Conservation (phyloP, 192 early-diverging fungal species). For the Podila horticola region DNA sequence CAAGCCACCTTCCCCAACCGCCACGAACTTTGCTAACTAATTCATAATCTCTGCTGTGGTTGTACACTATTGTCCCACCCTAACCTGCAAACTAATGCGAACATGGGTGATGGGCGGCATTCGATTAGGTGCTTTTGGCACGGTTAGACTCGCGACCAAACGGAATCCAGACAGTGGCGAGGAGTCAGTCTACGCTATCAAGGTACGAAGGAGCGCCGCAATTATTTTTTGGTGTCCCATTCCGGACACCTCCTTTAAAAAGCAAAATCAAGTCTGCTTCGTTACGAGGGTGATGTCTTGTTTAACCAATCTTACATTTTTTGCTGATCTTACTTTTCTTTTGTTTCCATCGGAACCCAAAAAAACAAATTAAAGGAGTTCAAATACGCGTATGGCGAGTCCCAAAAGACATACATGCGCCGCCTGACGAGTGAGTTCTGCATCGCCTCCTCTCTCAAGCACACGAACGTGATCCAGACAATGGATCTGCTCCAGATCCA, state of each 20-base stretch:
- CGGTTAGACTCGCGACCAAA: conserved; percentile 8
- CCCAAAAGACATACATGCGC: conserved; percentile 57
- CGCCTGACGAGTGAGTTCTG: conserved; percentile 79
- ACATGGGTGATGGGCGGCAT: neutral
- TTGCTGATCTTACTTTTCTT: neutral
- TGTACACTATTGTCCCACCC: no score
- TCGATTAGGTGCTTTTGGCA: conserved; percentile 11
- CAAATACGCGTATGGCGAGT: conserved; percentile 69
- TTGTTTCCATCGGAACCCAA: no score
- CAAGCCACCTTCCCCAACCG: neutral
- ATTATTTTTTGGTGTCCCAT: no score
- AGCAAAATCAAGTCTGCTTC: neutral
- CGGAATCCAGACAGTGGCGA: conserved; percentile 8
- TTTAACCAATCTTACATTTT: no score
- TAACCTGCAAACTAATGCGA: no score
- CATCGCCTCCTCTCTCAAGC: conserved; percentile 78
- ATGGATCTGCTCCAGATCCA: conserved; percentile 76
- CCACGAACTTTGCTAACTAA: no score
- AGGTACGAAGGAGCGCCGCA: neutral
- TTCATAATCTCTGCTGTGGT: no score
- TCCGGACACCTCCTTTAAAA: neutral
- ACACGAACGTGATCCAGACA: conserved; percentile 79
- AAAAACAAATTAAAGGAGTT: conserved; percentile 74
- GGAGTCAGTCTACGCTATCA: conserved; percentile 18
- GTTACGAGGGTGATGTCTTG: neutral